Evolutionary conservation across 768 basidiomycete species (phyloP).

Genomic region (Tulasnella sp.): DNA sequence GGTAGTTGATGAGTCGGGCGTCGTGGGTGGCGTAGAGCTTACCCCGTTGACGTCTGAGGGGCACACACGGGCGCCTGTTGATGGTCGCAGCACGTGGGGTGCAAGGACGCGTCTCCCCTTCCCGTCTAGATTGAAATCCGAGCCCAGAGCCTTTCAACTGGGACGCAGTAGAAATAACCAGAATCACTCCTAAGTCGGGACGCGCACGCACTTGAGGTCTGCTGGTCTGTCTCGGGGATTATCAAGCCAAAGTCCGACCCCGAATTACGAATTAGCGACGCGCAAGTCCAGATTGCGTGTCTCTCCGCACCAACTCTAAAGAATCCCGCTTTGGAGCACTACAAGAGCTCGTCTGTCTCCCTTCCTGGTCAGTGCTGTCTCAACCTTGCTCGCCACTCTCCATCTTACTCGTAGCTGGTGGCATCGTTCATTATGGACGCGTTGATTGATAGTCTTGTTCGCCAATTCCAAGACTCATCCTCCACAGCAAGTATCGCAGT

Average conservation of each 20-base stretch:
- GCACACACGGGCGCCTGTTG: not conserved
- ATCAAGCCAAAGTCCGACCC: not conserved
- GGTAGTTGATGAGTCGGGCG: too few species aligned
- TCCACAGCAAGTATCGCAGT: not conserved
- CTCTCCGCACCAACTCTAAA: not conserved
- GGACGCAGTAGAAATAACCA: not conserved
- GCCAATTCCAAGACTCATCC: not conserved
- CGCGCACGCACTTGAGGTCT: not conserved
- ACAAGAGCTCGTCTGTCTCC: not conserved
- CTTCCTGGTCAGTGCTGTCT: not conserved
- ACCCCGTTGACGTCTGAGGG: not conserved
- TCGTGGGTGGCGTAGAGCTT: too few species aligned
- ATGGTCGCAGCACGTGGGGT: not conserved
- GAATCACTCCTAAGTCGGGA: not conserved
- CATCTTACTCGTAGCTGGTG: not conserved
- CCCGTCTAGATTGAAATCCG: not conserved
- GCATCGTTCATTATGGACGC: not conserved
- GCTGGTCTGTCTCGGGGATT: not conserved
- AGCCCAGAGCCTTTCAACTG: not conserved
- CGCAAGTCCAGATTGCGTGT: not conserved
- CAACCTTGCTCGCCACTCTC: not conserved
- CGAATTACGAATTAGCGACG: not conserved
- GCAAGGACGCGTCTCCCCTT: not conserved
- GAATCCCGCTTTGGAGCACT: not conserved
- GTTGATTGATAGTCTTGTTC: not conserved